Evolutionary conservation across 441 rosid genomes (phyloP), one percentile per base, ranked within the genome.

Genomic region (Arabidopsis lyrata): DNA sequence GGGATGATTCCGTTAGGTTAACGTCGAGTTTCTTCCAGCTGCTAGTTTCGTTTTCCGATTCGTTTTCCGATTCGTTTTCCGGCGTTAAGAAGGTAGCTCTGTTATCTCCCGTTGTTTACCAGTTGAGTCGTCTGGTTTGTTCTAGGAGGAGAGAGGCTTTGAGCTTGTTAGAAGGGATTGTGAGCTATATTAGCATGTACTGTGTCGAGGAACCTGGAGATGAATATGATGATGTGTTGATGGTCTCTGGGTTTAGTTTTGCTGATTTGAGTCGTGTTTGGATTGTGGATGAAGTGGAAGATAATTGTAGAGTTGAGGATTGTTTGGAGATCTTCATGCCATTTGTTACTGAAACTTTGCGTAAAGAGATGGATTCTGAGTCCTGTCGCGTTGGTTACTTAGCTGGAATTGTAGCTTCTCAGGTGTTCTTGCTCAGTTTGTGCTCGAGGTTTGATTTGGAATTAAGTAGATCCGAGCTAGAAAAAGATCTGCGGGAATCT

Each of bases 351-450:
- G 84, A 80, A 24, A 80, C 68, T 52, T 68, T 83, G 74, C 77
- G 85, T 24, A 44, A 63, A 59, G 68, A 57, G 67, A 73, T 87
- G 6, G 62, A 73, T 54, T 82, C 73, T 35, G 86, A 83, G 48
- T 58, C 73, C 24, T 81, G 84, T 64, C 50, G 66, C 27, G 58
- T 83, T 63, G 81, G 81, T 49, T 66, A 56, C 71, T 82, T 90
- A 71, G 89, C 90, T 39, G 96, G 96, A 66, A 77, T 81, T 5
- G 95, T 92, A 6, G 90, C 86, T 88, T 76, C 78, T 52, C 87
- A 92, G 80, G 78, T 72, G 11, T 82, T 90, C 41, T 68, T 87
- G 79, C 72, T 92, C 75, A 84, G 73, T 66, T 66, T 83, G 39
- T 85, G 91, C 78, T 80, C 86, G 81, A 86, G 84, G 27, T 88